These are phyloP conservation scores for Geranium incanum DNA, from an alignment of 441 rosid genomes.

Conservation along the genomic window DNA sequence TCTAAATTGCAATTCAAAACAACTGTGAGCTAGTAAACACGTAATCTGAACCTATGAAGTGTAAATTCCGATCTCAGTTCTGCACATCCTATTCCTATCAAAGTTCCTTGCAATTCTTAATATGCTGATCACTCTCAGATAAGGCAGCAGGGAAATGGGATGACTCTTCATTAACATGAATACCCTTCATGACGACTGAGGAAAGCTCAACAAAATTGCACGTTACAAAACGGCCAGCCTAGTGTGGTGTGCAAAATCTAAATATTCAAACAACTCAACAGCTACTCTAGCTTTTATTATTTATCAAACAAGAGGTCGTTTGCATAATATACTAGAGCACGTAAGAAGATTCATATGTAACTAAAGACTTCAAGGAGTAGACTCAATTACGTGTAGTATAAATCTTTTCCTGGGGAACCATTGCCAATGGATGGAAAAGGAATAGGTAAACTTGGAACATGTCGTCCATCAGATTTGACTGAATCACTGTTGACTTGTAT, in stretches of 20 bases:
- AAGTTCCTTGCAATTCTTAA: neutral
- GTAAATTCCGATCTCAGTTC: neutral
- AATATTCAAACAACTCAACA: neutral
- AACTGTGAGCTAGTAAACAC: neutral
- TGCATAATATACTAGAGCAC: neutral
- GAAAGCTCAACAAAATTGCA: neutral
- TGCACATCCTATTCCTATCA: neutral
- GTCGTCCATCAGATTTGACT: constrained; percentile 21
- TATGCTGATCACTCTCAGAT: neutral
- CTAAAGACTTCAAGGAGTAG: constrained; percentile 10
- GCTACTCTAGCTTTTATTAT: neutral
- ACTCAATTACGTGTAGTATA: constrained; percentile 54
- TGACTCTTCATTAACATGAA: neutral
- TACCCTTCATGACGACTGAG: neutral
- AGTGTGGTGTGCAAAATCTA: neutral
- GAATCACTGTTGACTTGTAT: constrained; percentile 32
- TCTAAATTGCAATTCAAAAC: neutral
- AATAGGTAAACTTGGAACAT: constrained; percentile 48
- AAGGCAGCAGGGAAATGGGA: neutral
- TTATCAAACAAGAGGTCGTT: neutral
- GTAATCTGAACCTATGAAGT: neutral
- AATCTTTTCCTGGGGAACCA: constrained; percentile 45
- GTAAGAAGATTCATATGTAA: neutral
- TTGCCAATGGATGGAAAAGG: constrained; percentile 43
- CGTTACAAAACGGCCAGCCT: no score